Conservation (phyloP, 257 asterid species). For the Solanum piurae region DNA sequence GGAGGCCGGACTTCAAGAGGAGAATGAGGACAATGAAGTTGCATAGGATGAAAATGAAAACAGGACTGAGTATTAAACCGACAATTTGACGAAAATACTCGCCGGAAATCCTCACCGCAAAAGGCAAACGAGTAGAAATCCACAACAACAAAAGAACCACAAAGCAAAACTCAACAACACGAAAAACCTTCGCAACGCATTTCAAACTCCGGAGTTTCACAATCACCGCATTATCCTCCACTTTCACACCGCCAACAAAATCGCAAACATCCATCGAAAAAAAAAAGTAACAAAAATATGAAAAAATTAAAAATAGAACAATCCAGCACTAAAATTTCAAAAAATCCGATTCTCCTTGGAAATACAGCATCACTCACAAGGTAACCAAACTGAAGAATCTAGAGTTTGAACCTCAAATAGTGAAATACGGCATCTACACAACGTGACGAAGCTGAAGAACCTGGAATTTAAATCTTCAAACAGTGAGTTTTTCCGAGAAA, state of each 20-base stretch:
- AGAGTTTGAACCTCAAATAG: not conserved
- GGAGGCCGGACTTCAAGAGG: slow-evolving; percentile 27
- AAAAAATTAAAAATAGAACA: not conserved
- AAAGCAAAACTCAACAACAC: slow-evolving; percentile 37
- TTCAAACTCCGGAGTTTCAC: slow-evolving; percentile 5
- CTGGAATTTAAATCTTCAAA: not conserved
- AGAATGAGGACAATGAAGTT: slow-evolving; percentile 53
- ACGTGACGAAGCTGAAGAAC: not conserved
- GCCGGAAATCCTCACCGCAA: slow-evolving; percentile 43
- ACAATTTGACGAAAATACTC: slow-evolving; percentile 41
- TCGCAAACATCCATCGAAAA: not conserved
- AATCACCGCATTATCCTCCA: not conserved
- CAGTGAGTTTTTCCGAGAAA: not conserved
- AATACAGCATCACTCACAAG: not conserved
- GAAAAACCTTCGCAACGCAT: slow-evolving; percentile 35
- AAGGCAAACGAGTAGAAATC: slow-evolving; percentile 38
- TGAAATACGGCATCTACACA: not conserved
- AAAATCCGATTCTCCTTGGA: not conserved
- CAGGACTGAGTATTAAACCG: slow-evolving; percentile 30
- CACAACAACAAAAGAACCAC: slow-evolving; percentile 27
- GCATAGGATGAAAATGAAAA: slow-evolving; percentile 46
- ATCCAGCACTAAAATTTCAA: not conserved
- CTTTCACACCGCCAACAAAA: not conserved
- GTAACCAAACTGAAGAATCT: not conserved
- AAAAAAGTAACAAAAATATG: not conserved